These are phyloP conservation scores for Paramecium sexaurelia DNA, from an alignment of 73 alveolate genomes.

Conservation along the genomic window DNA sequence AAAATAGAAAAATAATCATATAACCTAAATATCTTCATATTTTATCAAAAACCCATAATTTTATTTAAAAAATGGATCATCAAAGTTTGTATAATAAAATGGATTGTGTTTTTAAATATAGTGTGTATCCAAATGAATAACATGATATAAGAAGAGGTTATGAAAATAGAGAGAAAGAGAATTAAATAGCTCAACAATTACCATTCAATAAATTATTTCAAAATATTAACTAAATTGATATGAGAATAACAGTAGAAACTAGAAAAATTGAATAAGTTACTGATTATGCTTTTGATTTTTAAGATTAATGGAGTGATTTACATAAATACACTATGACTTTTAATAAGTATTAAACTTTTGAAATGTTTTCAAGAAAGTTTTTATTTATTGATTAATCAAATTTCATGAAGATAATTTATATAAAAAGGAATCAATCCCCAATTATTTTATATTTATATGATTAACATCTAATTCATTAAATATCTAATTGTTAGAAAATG, in stretches of 20 bases:
- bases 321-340: background rate
- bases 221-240: background rate
- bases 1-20: background rate
- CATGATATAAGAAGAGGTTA: background rate
- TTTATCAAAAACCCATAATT: conserved; percentile 39
- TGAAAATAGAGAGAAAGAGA: background rate
- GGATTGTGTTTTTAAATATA: conserved; percentile 2
- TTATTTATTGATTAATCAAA: background rate
- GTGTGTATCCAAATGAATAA: conserved; percentile 35
- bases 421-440: background rate
- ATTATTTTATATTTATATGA: background rate
- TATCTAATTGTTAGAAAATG: conserved; percentile 26
- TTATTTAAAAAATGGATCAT: conserved; percentile 55
- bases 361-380: background rate
- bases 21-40: conserved; percentile 22
- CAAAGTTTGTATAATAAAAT: conserved; percentile 39
- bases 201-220: conserved; percentile 8
- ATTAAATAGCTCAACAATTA: background rate
- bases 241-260: background rate
- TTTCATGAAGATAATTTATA: background rate
- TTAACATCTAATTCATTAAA: background rate
- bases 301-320: conserved; percentile 26
- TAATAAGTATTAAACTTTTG: background rate
- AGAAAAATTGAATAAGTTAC: background rate
- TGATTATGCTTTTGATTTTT: background rate